A percentile compares a stretch with the other conserved stretches of the same genome.
Conservation (phyloP, 2,329 filamentous ascomycete species). For the Podosphaera leucotricha region DNA sequence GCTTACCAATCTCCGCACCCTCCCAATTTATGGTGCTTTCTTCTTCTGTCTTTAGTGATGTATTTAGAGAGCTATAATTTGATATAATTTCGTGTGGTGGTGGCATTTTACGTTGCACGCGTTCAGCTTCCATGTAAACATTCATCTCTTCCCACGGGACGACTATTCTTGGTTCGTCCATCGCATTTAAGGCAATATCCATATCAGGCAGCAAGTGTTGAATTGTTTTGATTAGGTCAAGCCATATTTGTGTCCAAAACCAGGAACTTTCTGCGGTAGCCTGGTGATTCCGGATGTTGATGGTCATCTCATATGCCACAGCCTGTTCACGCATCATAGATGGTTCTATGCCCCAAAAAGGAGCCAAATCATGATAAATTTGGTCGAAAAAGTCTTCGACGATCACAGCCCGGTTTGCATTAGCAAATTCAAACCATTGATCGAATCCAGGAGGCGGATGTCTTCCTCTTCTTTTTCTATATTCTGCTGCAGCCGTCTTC, state of each 20-base stretch:
- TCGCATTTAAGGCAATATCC: conserved; percentile 40
- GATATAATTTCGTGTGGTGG: conserved; percentile 29
- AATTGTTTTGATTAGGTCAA: conserved; percentile 18
- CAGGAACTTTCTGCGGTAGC: conserved; percentile 23
- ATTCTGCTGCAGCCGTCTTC: conserved; percentile 23
- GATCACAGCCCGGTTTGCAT: conserved; percentile 25
- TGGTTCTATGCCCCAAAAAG: conserved; percentile 22
- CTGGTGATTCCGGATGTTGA: conserved; percentile 29
- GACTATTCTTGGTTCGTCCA: conserved; percentile 39
- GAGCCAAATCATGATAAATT: conserved; percentile 27
- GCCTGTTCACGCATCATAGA: conserved; percentile 26
- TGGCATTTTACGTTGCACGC: conserved; percentile 22
- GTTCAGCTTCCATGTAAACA: conserved; percentile 25
- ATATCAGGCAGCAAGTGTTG: conserved; percentile 34
- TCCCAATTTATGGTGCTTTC: conserved; percentile 1
- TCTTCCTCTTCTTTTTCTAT: conserved; percentile 30
- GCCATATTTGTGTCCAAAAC: conserved; percentile 21
- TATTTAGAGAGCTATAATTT: conserved; percentile 23
- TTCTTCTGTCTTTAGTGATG: conserved; percentile 17
- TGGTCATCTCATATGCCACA: conserved; percentile 34
- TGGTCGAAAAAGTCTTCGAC: conserved; percentile 37
- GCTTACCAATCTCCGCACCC: background rate
- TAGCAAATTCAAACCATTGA: conserved; percentile 31
- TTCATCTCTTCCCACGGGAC: conserved; percentile 32
- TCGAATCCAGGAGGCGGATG: conserved; percentile 42